Evolutionary conservation across 1,284 basidiomycete genomes (phyloP).

Genomic region (Malassezia vespertilionis): DNA sequence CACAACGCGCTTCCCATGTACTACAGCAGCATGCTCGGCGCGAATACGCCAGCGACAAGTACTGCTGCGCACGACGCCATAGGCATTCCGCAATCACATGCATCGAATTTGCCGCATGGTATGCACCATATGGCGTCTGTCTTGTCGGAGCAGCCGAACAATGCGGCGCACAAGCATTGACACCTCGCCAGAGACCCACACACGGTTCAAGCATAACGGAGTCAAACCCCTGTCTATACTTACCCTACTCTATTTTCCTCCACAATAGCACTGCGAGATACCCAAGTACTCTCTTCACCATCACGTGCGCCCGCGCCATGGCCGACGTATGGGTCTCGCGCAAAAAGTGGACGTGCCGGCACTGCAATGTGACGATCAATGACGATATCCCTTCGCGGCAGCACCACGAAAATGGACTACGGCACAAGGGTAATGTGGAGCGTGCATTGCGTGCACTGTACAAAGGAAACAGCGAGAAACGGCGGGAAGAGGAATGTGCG

Average conservation of each 20-base stretch:
- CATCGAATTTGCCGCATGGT: too few species aligned
- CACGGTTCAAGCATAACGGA: too few species aligned
- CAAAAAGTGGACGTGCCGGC: slow-evolving; percentile 44
- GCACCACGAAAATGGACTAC: slow-evolving; percentile 84
- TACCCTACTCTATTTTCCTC: too few species aligned
- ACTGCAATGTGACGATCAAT: slow-evolving; percentile 45
- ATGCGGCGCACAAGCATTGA: too few species aligned
- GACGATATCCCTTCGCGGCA: slow-evolving; percentile 56
- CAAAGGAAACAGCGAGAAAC: slow-evolving; percentile 80
- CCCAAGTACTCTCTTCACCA: not conserved
- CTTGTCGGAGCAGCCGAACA: too few species aligned
- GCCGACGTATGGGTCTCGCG: slow-evolving; percentile 41
- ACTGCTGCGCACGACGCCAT: too few species aligned
- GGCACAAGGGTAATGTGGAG: slow-evolving; percentile 88
- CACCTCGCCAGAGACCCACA: too few species aligned
- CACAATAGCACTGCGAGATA: too few species aligned
- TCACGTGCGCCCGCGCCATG: slow-evolving; percentile 19
- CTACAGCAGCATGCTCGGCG: not conserved
- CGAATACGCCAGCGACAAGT: too few species aligned
- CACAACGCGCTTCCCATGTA: slow-evolving; percentile 2
- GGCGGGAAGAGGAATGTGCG: slow-evolving; percentile 65
- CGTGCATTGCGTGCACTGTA: slow-evolving; percentile 82
- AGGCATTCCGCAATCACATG: too few species aligned
- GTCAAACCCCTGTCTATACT: too few species aligned
- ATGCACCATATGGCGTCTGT: too few species aligned